Conservation (phyloP, 1,284 basidiomycete genomes). For the Boletellus deceptivus region DNA sequence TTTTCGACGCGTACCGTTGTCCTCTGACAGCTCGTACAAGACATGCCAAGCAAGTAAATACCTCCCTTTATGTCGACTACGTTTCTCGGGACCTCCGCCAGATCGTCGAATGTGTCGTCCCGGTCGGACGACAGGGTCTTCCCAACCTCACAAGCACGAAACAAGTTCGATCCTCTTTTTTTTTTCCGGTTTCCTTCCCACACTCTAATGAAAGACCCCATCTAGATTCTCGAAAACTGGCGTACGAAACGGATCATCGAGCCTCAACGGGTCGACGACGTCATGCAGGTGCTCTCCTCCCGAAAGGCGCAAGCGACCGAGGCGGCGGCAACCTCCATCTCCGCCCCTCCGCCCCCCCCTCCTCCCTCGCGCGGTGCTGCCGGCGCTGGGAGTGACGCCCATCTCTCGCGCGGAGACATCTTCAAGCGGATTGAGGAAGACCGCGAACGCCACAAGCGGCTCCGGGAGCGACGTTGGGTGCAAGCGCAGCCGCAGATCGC, state of each 20-base stretch:
- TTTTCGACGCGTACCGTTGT: too few species aligned
- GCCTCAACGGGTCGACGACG: constrained; percentile 69
- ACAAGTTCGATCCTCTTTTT: constrained; percentile 54
- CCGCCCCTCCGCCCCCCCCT: constrained; percentile 1
- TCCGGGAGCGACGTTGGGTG: constrained; percentile 92
- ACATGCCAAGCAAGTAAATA: constrained; percentile 15
- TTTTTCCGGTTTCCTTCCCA: too few species aligned
- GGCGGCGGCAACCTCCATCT: constrained; percentile 20
- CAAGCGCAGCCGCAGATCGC: constrained; percentile 48
- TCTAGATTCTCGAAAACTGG: constrained; percentile 85
- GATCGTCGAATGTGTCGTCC: constrained; percentile 82
- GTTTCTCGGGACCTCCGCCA: constrained; percentile 70
- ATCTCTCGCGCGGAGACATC: constrained; percentile 66
- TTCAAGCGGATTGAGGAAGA: constrained; percentile 93
- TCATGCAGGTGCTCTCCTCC: constrained; percentile 48
- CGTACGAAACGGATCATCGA: constrained; percentile 81
- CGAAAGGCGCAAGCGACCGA: constrained; percentile 39
- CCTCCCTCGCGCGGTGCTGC: constrained; percentile 9
- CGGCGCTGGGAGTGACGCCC: constrained; percentile 8
- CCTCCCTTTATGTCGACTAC: constrained; percentile 68
- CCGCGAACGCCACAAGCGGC: constrained; percentile 89
- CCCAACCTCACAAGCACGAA: constrained; percentile 83
- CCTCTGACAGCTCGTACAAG: neutral
- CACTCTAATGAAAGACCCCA: neutral
- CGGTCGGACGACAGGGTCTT: constrained; percentile 76